A percentile compares a stretch with the other conserved stretches of the same genome.
Conservation (phyloP, 2,329 filamentous ascomycete genomes). For the Colletotrichum sp. region DNA sequence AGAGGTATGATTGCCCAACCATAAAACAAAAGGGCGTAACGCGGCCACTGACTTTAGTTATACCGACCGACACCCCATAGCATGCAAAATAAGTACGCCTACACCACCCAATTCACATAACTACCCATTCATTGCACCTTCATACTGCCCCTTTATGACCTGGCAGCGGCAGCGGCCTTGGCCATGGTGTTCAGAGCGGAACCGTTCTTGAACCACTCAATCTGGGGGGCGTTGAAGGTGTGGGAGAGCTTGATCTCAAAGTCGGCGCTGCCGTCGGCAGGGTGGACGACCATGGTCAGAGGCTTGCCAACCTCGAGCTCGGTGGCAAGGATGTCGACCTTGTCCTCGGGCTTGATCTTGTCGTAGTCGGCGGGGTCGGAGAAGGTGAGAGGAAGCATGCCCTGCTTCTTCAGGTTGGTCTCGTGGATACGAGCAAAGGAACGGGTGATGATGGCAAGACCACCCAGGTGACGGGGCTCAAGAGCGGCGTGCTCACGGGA, state of each 20-base stretch:
- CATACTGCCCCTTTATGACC: conserved; percentile 31
- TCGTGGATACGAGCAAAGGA: conserved; percentile 99
- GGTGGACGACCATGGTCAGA: conserved; percentile 89
- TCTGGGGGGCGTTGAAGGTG: conserved; percentile 97
- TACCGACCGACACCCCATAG: conserved; percentile 17
- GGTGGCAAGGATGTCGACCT: conserved; percentile 86
- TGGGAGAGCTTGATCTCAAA: conserved; percentile 88
- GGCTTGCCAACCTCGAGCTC: conserved; percentile 92
- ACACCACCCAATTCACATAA: conserved; percentile 26
- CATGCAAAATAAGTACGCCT: conserved; percentile 32
- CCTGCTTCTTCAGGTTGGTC: conserved; percentile 99
- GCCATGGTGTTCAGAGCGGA: conserved; percentile 99
- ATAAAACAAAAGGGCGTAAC: conserved; percentile 12
- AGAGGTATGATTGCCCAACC: conserved; percentile 19
- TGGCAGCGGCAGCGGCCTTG: conserved; percentile 53
- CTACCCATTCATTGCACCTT: neutral
- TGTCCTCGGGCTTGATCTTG: conserved; percentile 92
- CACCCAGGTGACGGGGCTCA: conserved; percentile 95
- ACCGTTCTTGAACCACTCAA: conserved; percentile 99
- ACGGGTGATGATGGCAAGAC: conserved; percentile 94
- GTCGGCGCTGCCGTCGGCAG: conserved; percentile 72
- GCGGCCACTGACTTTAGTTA: conserved; percentile 11
- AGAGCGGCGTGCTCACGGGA: conserved; percentile 98
- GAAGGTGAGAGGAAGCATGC: conserved; percentile 99
- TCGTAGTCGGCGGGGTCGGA: conserved; percentile 95